Evolutionary conservation across 345 rosid species (phyloP).

Genomic region (Bretschneidera sinensis): DNA sequence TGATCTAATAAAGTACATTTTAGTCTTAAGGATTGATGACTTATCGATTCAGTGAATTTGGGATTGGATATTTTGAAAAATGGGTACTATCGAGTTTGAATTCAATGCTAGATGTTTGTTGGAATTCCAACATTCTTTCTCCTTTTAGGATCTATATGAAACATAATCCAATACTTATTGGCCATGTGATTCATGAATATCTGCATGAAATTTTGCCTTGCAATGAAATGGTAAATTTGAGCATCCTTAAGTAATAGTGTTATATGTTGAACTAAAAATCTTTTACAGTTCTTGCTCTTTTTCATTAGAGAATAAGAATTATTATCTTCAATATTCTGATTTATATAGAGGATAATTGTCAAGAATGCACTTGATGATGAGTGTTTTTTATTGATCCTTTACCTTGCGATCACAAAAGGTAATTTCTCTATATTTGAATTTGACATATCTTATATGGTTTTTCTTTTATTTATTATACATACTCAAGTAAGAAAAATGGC

Average conservation of each 20-base stretch:
- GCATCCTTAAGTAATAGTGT: background rate
- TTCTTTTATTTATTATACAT: background rate
- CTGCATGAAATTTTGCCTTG: too few species aligned
- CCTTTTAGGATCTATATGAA: too few species aligned
- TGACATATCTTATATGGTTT: background rate
- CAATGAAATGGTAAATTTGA: background rate
- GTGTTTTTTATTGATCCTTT: slow-evolving; percentile 91
- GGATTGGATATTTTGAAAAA: too few species aligned
- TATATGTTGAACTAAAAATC: background rate
- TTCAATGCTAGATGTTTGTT: too few species aligned
- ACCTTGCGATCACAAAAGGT: slow-evolving; percentile 96
- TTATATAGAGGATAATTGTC: slow-evolving; percentile 73
- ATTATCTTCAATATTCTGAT: background rate
- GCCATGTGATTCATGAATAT: too few species aligned
- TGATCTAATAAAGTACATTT: too few species aligned
- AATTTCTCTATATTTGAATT: slow-evolving; percentile 2
- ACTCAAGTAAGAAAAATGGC: background rate
- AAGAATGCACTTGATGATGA: slow-evolving; percentile 97
- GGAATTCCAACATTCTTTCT: too few species aligned
- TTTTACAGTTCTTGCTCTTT: background rate
- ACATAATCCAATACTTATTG: too few species aligned
- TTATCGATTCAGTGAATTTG: too few species aligned
- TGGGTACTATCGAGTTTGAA: too few species aligned
- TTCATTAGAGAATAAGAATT: background rate
- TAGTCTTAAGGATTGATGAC: too few species aligned